phyloP scores from a whole-genome alignment of 192 early-diverging fungal species.

The Backusella liffmaniae region DNA sequence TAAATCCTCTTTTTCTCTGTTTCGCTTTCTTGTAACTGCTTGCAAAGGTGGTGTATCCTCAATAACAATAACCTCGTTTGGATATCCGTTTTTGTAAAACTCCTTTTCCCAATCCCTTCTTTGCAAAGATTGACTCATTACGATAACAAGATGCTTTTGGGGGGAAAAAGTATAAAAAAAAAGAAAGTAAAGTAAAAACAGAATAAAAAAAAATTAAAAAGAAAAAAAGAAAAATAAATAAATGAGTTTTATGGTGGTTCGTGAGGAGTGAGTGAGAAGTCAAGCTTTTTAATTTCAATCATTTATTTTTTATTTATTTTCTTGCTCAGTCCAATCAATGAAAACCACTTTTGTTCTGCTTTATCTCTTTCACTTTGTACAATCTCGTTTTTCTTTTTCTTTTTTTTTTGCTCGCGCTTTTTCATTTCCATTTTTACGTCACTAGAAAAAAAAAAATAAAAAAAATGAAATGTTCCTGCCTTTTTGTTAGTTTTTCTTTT shows the following conservation, averaged over 20 bases:
- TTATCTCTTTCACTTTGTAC: neutral
- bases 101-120: constrained; percentile 32
- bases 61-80: constrained; percentile 42
- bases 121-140: neutral
- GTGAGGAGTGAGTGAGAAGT: neutral
- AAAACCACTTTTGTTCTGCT: neutral
- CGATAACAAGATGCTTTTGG: neutral
- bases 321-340: neutral
- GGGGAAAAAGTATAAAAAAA: neutral
- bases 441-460: neutral
- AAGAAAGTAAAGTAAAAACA: neutral
- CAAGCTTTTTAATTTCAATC: constrained; percentile 2
- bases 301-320: constrained; percentile 10
- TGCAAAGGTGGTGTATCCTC: constrained; percentile 35
- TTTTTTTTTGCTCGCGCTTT: neutral
- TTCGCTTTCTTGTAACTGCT: neutral
- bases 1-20: neutral
- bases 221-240: constrained; percentile 6
- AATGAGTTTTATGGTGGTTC: neutral
- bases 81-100: constrained; percentile 40
- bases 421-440: neutral
- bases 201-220: neutral
- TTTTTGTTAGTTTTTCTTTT: neutral
- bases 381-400: neutral
- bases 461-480: neutral